Base-by-base conservation (phyloP, 495 filamentous ascomycete species). In the Aspergillus wentii region DNA sequence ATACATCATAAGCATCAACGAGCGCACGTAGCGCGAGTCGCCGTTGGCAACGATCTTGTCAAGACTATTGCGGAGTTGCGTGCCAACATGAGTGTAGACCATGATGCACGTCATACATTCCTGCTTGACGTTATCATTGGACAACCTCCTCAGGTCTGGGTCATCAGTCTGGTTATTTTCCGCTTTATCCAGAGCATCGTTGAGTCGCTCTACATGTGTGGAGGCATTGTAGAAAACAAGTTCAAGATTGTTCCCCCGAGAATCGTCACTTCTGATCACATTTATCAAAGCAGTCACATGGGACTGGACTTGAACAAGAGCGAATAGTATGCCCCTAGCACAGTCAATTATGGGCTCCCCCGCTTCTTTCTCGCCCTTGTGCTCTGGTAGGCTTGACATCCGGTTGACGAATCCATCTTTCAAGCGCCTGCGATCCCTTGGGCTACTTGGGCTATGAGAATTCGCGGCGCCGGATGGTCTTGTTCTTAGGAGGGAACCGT, bases 271-370 rank as follows among this genome's bases (percentile, higher is more conserved):
- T 40, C 78, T 79, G 31, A 85, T 76, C 30, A 92, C 68, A 42
- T 79, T 76, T 42, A 84, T 80, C 38, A 94, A 61, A 28, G 77
- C 80, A 38, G 82, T 78, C 44, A 89, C 80, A 57, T 83, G 77
- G 6, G 80, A 80, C 49, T 91, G 83, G 20, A 92, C 72, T 49
- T 90, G 86, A 43, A 83, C 82, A 27, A 95, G 72, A 16, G 89
- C 81, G 52, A 90, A 94, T 3, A 94, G 69, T 15, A 97, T 82
- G n/a, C 86, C 84, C 52, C 88, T 90, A 5, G 86, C 87, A 23
- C 81, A 79, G 56, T 90, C 83, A 20, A 90, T 69, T 1, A 91
- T 72, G 2, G 82, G 76, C 48, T 84, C 77, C 11, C 68, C 72
- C 0, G 69, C 64, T 29, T 64, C 58, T 17, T 65, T 72, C 43